Evolutionary conservation across 495 filamentous ascomycete species (phyloP), one percentile per base, ranked within the genome.

Genomic region (Corynascus novoguineensis): DNA sequence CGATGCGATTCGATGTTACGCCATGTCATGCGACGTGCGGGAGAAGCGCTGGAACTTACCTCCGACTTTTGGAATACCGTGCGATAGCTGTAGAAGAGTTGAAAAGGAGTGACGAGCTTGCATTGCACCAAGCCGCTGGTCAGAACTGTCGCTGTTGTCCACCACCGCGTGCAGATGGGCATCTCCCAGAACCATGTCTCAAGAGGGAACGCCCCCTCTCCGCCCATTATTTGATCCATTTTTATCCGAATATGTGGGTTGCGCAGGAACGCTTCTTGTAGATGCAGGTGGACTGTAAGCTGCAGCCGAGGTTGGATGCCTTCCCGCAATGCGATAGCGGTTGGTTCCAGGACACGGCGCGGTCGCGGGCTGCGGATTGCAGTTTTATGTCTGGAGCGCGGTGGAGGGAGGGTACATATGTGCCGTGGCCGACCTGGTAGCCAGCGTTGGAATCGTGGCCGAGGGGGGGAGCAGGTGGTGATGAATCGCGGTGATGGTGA

Each of bases 121-220:
- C 92, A 97, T 69, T 98, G 95, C 5, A 97, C 90, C 50, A 97
- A 77, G 4, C 90, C 85, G 63, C 89, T 92, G n/a, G 86, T 92
- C 45, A 86, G 77, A 15, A 97, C 85, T 0, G 90, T 95, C 37
- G 91, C 91, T 5, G 88, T 91, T 14, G 95, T 98, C 93, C 93
- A 98, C 83, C 86, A 92, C 46, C 93, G 76, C 25, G 95, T 97
- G 65, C 92, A 93, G 22, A 92, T 84, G 2, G 95, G 93, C 86
- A 97, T 96, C 72, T 97, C 92, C 73, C 86, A 96, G 74, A 96
- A 96, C 92, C 93, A 97, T 66, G 91, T 87, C 72, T 96, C 92
- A 8, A 97, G 80, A 24, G 90, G 92, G 63, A 93, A 88, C 58
- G 87, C 85, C 69, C 75, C 86, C 73, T 73, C 79, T 57, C 78